Evolutionary conservation across 2,329 filamentous ascomycete genomes (phyloP), one percentile per base, ranked within the genome.

Genomic region (Diaporthe helianthi): DNA sequence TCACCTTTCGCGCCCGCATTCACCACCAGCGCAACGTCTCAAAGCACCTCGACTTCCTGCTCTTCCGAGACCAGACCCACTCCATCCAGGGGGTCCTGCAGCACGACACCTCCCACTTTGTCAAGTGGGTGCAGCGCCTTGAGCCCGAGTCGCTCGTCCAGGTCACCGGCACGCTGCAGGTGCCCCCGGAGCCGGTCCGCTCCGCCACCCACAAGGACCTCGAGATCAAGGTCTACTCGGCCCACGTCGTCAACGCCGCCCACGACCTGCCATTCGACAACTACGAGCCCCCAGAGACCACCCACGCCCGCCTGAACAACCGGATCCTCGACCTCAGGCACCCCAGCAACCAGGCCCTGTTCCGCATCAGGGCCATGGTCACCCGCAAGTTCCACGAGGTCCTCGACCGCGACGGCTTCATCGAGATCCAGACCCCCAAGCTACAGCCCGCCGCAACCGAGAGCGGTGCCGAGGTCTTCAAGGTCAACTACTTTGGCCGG

Each of bases 391-490:
- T 97, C 85, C 92, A 94, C 60, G 80, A 86, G 12, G 89, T 91
- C 2, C 86, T 98, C 0, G 92, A 95, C 73, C 84, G 86, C 2
- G 84, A 91, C 72, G 91, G 89, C 19, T 98, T 98, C 78, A 91
- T 97, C 70, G 94, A 98, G 80, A 97, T 98, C 71, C 93, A 97
- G 78, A 97, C 93, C 0, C 94, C 94, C 2, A 98, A 97, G 81
- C 84, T 98, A 52, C 93, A 97, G 82, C 93, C 93, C 1, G 90
- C 92, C 15, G 94, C 94, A 1, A 97, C 94, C 0, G 94, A 98
- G 79, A 97, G 93, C 55, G 94, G 94, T 55, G 91, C 94, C 17
- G 93, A 93, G 72, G 94, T 98, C 6, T 98, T 98, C 84, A 90
- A 93, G 78, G 89, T 97, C 60, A 92, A 96, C 76, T 98, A 98